Conservation (phyloP, 2,329 filamentous ascomycete genomes). For the Didymella arachidicola region DNA sequence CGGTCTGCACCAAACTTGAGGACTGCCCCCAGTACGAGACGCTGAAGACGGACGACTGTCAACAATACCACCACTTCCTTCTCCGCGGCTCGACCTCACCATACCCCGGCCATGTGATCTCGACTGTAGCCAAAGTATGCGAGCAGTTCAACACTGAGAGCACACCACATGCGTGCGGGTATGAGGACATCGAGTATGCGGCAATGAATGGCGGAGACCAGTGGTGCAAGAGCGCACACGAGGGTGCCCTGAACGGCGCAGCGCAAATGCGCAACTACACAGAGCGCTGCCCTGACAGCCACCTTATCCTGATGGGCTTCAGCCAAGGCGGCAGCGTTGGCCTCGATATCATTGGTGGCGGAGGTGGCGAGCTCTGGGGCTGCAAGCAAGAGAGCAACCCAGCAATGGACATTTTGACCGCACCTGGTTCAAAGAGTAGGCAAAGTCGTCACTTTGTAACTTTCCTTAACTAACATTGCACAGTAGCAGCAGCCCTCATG, state of each 20-base stretch:
- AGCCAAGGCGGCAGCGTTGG: conserved; percentile 39
- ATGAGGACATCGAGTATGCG: conserved; percentile 38
- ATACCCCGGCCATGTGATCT: conserved; percentile 39
- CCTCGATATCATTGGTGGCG: conserved; percentile 37
- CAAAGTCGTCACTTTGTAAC: background rate
- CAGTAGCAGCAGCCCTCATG: conserved; percentile 36
- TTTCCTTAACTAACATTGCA: conserved; percentile 13
- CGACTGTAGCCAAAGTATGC: conserved; percentile 38
- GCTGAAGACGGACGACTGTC: conserved; percentile 36
- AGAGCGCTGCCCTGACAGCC: conserved; percentile 36
- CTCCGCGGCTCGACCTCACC: conserved; percentile 38
- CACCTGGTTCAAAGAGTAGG: conserved; percentile 35
- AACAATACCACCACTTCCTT: conserved; percentile 38
- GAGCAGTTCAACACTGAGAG: conserved; percentile 34
- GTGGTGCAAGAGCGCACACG: conserved; percentile 39
- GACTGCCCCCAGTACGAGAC: conserved; percentile 35
- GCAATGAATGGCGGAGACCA: conserved; percentile 36
- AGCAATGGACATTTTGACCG: conserved; percentile 28
- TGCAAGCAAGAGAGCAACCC: conserved; percentile 36
- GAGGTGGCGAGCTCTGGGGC: conserved; percentile 37
- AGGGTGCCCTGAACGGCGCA: conserved; percentile 36
- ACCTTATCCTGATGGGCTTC: conserved; percentile 40
- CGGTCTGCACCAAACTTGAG: conserved; percentile 40
- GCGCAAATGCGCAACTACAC: conserved; percentile 42
- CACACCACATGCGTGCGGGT: conserved; percentile 35